Evolutionary conservation across 352 stramenopile species (phyloP), one percentile per base, ranked within the genome.

Genomic region (Globisporangium radiosum): DNA sequence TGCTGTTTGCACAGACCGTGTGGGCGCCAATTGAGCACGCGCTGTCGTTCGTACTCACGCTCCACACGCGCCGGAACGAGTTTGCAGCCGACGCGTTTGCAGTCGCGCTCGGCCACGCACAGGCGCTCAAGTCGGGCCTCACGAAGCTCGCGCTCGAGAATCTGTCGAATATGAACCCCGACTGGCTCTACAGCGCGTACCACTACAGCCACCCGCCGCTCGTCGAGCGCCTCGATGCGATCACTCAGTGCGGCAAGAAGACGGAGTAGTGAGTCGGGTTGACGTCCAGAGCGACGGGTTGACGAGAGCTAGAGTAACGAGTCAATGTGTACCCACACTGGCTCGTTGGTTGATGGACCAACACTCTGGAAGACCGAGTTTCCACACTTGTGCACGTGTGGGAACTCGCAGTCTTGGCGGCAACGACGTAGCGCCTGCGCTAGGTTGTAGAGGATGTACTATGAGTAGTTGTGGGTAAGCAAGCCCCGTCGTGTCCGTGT

Each of bases 101-200:
- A 0, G 90, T 98, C 0, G 81, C 93, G 54, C 72, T 99, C 7
- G 94, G 90, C 5, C 88, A 97, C 70, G 93, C 82, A 15, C 62
- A 83, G 43, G 79, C 78, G n/a, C 78, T 99, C 39, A 92, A 98
- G 71, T 94, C 81, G 39, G 97, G 95, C 6, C 84, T 99, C 44
- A 95, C 90, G 50, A 99, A 99, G 80, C 96, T 99, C 52, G 87
- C 92, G 70, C 84, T 99, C 57, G 95, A 99, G 70, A 99, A 99
- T 70, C 73, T 99, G 33, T 87, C 86, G 65, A 98, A 98, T 67
- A 98, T 99, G 91, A 97, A 97, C 69, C 90, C 93, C 44, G 96
- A 99, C 75, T 63, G 55, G 57, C 86, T 94, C 64, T 99, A 98
- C 77, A 96, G 84, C 40, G 90, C 86, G 11, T 98, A 98, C 69